Evolutionary conservation across 176 grass and related monocot genomes (phyloP).

Genomic region (Luzula sylvatica): DNA sequence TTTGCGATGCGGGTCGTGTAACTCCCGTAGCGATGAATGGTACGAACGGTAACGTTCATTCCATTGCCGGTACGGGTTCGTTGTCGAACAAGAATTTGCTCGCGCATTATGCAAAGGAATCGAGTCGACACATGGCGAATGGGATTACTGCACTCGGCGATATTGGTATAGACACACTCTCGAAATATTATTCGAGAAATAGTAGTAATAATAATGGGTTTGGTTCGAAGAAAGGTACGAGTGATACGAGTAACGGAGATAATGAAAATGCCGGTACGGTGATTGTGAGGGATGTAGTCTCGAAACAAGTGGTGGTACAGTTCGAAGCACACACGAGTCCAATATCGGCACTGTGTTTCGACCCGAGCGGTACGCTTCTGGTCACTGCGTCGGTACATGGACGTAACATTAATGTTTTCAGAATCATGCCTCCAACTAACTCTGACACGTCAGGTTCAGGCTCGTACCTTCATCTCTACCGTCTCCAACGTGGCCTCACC

Average conservation of each 20-base stretch:
- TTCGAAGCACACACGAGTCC: slow-evolving; percentile 86
- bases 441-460: slow-evolving; percentile 20
- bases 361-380: slow-evolving; percentile 90
- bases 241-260: slow-evolving; percentile 33
- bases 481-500: slow-evolving; percentile 86
- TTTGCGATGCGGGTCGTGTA: slow-evolving; percentile 49
- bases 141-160: slow-evolving; percentile 87
- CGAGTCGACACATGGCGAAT: slow-evolving; percentile 67
- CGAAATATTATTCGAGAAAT: slow-evolving; percentile 63
- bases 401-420: slow-evolving; percentile 81
- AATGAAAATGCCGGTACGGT: slow-evolving; percentile 70
- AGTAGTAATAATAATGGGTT: slow-evolving; percentile 19
- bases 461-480: slow-evolving; percentile 69
- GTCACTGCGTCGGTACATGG: slow-evolving; percentile 95
- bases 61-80: slow-evolving; percentile 18
- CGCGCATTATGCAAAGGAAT: slow-evolving; percentile 92
- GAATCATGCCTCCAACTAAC: slow-evolving; percentile 66
- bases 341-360: slow-evolving; percentile 93
- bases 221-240: slow-evolving; percentile 29
- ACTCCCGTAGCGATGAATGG: slow-evolving; percentile 58
- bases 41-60: slow-evolving; percentile 14
- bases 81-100: slow-evolving; percentile 54
- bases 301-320: slow-evolving; percentile 80
- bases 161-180: slow-evolving; percentile 67
- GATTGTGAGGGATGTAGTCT: slow-evolving; percentile 83